phyloP scores from a whole-genome alignment of 441 rosid genomes.

The Manihot esculenta region DNA sequence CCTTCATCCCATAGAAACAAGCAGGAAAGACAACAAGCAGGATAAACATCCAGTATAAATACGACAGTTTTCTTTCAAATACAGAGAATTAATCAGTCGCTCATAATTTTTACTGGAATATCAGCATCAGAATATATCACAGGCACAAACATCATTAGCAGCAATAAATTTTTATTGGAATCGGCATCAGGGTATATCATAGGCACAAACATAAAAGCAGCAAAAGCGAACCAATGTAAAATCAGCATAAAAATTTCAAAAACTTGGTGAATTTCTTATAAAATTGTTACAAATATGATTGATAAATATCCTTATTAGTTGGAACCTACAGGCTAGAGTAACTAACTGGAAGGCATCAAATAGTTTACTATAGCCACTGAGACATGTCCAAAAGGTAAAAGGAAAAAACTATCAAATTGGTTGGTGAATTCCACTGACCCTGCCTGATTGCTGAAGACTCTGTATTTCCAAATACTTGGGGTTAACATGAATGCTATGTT shows the following conservation, averaged over 20 bases:
- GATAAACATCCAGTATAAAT: not conserved
- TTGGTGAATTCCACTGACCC: slow-evolving; percentile 50
- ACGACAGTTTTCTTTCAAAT: not conserved
- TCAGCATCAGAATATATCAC: not conserved
- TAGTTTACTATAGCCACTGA: not conserved
- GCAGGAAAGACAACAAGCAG: slow-evolving; percentile 6
- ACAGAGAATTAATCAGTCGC: slow-evolving; percentile 3
- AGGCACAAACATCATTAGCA: not conserved
- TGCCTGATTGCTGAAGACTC: slow-evolving; percentile 81
- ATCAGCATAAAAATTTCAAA: no score
- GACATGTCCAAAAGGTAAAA: slow-evolving; percentile 4
- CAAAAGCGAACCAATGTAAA: not conserved
- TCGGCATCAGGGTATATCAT: no score
- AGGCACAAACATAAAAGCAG: not conserved
- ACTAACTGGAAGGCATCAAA: no score
- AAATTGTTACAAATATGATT: no score
- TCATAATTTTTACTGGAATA: not conserved
- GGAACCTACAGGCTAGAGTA: no score
- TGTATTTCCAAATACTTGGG: slow-evolving; percentile 96
- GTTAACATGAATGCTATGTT: slow-evolving; percentile 93
- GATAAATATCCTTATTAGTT: no score
- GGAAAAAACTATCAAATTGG: slow-evolving; percentile 2
- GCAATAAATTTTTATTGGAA: not conserved
- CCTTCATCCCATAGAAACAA: slow-evolving; percentile 38
- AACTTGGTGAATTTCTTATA: no score